These are phyloP conservation scores for Aspergillus nidulans DNA, from an alignment of 495 filamentous ascomycete species.

Conservation along the genomic window DNA sequence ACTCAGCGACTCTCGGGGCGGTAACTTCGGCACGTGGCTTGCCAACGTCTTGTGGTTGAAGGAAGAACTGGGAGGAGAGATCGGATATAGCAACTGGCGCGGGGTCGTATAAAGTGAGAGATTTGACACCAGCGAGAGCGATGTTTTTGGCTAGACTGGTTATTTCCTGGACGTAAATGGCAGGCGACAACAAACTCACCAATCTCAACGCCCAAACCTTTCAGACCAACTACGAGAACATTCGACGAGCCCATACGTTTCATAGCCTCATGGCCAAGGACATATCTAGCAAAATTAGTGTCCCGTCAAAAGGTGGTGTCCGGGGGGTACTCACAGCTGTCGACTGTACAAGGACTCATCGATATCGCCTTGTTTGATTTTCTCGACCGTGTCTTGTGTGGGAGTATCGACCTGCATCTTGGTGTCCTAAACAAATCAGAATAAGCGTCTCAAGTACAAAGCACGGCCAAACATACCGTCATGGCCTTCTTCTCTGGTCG, in stretches of 20 bases:
- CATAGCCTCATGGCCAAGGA: slow-evolving; percentile 98
- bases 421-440: slow-evolving; percentile 48
- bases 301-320: neutral
- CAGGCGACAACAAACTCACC: slow-evolving; percentile 38
- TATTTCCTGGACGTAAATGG: slow-evolving; percentile 6
- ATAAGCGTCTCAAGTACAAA: neutral
- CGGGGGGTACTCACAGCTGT: slow-evolving; percentile 61
- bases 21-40: slow-evolving; percentile 85
- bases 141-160: slow-evolving; percentile 82
- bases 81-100: slow-evolving; percentile 77
- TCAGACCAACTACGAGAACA: slow-evolving; percentile 85
- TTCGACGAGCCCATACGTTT: slow-evolving; percentile 98
- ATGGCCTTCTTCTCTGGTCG: slow-evolving; percentile 78
- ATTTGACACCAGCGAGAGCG: slow-evolving; percentile 90
- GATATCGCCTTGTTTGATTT: slow-evolving; percentile 68
- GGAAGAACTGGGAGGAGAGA: slow-evolving; percentile 95
- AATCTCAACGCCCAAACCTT: slow-evolving; percentile 95
- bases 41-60: slow-evolving; percentile 81
- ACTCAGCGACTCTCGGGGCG: slow-evolving; percentile 82
- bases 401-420: slow-evolving; percentile 78
- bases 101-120: slow-evolving; percentile 81
- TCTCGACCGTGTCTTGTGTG: slow-evolving; percentile 47
- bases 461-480: slow-evolving; percentile 57
- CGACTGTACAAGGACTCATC: slow-evolving; percentile 97
- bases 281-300: slow-evolving; percentile 52